Percentiles rank a stretch among this genome's conserved stretches.
Evolutionary conservation across 768 basidiomycete species (phyloP).

Genomic region (Lactarius trivialis): DNA sequence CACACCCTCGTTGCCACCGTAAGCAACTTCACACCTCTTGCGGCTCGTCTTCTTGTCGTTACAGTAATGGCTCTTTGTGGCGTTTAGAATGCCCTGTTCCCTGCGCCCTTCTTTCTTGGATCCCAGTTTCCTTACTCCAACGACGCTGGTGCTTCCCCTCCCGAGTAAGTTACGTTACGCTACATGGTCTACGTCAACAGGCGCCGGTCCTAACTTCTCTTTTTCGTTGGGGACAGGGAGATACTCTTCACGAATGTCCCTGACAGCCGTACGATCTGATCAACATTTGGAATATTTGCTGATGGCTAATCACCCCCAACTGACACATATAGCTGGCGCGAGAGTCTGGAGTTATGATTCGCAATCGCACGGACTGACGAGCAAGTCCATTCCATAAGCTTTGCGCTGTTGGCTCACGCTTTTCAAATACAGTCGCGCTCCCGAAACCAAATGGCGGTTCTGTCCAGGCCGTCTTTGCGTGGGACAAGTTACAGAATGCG

Average conservation of each 20-base stretch:
- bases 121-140: not conserved
- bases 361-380: not conserved
- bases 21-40: not conserved
- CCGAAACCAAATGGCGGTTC: not conserved
- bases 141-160: not conserved
- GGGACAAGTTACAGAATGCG: not conserved
- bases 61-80: not conserved
- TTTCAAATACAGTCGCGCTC: not conserved
- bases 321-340: not conserved
- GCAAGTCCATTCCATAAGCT: not conserved
- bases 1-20: slow-evolving; percentile 1
- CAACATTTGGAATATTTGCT: not conserved
- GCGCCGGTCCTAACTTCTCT: not conserved
- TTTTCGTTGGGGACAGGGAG: not conserved
- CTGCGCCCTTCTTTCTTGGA: not conserved
- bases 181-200: not conserved
- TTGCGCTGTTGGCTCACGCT: not conserved
- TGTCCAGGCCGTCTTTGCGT: not conserved
- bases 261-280: not conserved
- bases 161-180: slow-evolving; percentile 1
- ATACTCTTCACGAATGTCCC: not conserved
- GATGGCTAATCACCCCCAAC: not conserved
- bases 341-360: not conserved
- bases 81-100: not conserved
- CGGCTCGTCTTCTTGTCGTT: not conserved